These are phyloP conservation scores for Neostapfia colusana DNA, from an alignment of 176 grass and related monocot species.

Conservation along the genomic window DNA sequence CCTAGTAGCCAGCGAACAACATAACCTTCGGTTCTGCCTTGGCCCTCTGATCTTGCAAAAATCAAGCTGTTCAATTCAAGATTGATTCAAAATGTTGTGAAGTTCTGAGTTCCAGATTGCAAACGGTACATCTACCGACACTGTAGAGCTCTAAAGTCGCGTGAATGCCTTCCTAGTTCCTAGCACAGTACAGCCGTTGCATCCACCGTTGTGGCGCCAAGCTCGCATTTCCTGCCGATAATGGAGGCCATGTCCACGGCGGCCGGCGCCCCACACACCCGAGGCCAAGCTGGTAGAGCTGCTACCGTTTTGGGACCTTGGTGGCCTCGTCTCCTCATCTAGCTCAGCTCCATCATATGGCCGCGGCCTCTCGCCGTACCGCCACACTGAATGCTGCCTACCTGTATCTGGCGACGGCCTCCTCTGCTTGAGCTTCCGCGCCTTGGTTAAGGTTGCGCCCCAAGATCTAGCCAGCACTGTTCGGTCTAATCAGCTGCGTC, in stretches of 20 bases:
- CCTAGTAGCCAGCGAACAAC: too few relatives aligned
- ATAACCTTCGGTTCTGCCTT: too few relatives aligned
- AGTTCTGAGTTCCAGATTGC: not conserved
- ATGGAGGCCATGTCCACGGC: not conserved
- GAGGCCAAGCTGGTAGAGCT: not conserved
- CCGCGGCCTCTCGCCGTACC: not conserved
- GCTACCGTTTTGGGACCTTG: not conserved
- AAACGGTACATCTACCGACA: not conserved
- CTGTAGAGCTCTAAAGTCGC: too few relatives aligned
- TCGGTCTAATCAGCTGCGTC: not conserved
- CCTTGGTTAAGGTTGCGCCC: too few relatives aligned
- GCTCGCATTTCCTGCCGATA: conserved; percentile 11
- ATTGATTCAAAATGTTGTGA: not conserved
- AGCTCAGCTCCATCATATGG: conserved; percentile 11
- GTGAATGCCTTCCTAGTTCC: not conserved
- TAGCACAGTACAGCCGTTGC: not conserved
- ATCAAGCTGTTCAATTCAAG: not conserved
- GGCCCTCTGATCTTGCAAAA: not conserved
- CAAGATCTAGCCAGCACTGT: conserved; percentile 8
- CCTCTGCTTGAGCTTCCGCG: not conserved
- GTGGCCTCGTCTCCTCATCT: conserved; percentile 16
- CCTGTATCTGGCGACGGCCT: not conserved
- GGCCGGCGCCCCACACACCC: not conserved
- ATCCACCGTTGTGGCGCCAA: not conserved
- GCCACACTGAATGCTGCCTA: conserved; percentile 20